Evolutionary conservation across 257 asterid genomes (phyloP), one percentile per base, ranked within the genome.

Genomic region (Solanum phureja): DNA sequence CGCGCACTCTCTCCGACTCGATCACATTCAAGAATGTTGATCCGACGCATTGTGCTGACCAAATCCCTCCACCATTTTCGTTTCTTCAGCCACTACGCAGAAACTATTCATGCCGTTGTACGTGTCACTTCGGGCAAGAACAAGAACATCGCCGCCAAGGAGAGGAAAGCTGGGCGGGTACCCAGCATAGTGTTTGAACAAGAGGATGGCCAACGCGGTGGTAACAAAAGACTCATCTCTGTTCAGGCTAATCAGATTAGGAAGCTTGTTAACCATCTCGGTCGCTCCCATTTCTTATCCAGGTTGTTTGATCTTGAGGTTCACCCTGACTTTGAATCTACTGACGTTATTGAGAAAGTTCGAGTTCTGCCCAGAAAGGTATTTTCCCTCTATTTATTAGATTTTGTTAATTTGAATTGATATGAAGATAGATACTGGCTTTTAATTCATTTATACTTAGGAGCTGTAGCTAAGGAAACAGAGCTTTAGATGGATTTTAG

Each of bases 151-250:
- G n/a, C n/a, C n/a, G n/a, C n/a, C n/a, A n/a, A n/a, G n/a, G n/a
- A n/a, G n/a, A n/a, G n/a, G 88, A 92, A 89, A 89, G 91, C 91
- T 3, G 99, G 98, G 21, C 94, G 94, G 21, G 97, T 95, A 1
- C 99, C 99, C 6, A 94, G 98, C 91, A 94, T 97, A 82, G 95
- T 97, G 18, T 96, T 96, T 89, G 98, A 97, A 93, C 97, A 95
- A 75, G 98, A 96, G 33, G 98, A 97, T 71, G 99, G 98, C 27
- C 97, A 97, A 90, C 94, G 92, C 86, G 99, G 99, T 34, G 98
- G 99, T 87, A 97, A 95, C 89, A 97, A 95, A 92, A 93, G 97
- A 85, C 98, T 97, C 83, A 91, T 97, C 87, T 94, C 99, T 12
- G 98, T 96, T 8, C 94, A 93, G 82, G 86, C 88, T 10, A 97